Percentiles rank a stretch among this genome's conserved stretches.
Evolutionary conservation across 495 filamentous ascomycete species (phyloP).

Genomic region (Immersiella caudata): DNA sequence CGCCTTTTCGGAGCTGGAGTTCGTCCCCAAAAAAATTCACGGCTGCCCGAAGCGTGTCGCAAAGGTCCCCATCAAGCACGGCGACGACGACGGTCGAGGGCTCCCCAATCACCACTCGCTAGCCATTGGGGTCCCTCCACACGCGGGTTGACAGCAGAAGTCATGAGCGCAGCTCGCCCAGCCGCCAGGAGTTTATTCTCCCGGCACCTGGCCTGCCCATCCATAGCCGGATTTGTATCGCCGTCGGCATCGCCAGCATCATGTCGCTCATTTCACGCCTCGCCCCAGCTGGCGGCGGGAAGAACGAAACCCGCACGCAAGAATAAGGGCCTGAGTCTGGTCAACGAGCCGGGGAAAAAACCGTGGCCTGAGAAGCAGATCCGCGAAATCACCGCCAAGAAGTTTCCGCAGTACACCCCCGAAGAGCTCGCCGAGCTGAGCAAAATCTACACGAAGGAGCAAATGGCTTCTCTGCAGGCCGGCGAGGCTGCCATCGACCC

Average conservation of each 20-base stretch:
- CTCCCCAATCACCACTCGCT: slow-evolving; percentile 13
- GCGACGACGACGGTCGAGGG: slow-evolving; percentile 13
- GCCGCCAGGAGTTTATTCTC: slow-evolving; percentile 39
- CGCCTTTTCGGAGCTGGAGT: not conserved
- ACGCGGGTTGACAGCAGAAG: slow-evolving; percentile 23
- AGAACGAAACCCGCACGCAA: slow-evolving; percentile 36
- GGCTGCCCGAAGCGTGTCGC: slow-evolving; percentile 10
- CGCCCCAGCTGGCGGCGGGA: slow-evolving; percentile 39
- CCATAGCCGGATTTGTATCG: not conserved
- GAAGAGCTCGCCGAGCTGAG: slow-evolving; percentile 66
- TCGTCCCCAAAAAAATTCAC: slow-evolving; percentile 16
- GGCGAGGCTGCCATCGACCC: slow-evolving; percentile 82
- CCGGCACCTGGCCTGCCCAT: slow-evolving; percentile 29
- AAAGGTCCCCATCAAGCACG: not conserved
- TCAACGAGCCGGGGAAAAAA: not conserved
- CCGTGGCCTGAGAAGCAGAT: slow-evolving; percentile 38
- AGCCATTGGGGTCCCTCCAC: slow-evolving; percentile 25
- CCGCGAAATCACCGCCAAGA: slow-evolving; percentile 46
- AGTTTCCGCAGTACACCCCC: slow-evolving; percentile 66
- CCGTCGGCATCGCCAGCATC: slow-evolving; percentile 26
- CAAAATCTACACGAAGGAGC: slow-evolving; percentile 73
- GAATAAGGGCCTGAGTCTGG: not conserved
- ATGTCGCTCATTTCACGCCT: slow-evolving; percentile 51
- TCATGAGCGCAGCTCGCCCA: slow-evolving; percentile 42
- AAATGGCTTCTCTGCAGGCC: slow-evolving; percentile 82